Evolutionary conservation across 345 rosid species (phyloP), one percentile per base, ranked within the genome.

Genomic region (Hevea brasiliensis): DNA sequence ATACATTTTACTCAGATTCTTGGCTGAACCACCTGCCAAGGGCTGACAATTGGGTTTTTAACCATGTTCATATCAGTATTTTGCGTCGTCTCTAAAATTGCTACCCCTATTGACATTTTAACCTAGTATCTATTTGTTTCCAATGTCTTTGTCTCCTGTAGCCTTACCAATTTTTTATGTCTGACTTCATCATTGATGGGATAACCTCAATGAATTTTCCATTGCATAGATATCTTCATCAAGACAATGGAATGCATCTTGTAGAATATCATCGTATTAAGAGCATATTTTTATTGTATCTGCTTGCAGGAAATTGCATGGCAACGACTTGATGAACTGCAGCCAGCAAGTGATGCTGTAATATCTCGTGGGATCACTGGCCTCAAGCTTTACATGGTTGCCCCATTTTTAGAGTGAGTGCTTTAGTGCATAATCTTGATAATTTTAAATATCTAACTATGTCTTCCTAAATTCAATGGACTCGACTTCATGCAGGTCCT

Each of bases 381-480:
- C 77, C 88, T 91, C 59, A 96, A 93, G 89, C 88, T 96, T 72
- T 96, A 96, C 75, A 96, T 96, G 99, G 97, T 93, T 74, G 85
- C 99, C 41, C 99, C 97, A 18, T 93, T 96, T 80, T 84, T 96
- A 77, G 76, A 48, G 99, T 96, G 79, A 85, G 97, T 88, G 59
- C 62, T 72, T 41, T 51, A 45, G 50, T 29, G 7, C 27, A 47
- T 21, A 18, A 17, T 50, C 18, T 14, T 63, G 23, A 51, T 59
- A 18, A n/a, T 37, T 42, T 35, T 56, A 29, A 42, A 7, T 18
- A 51, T 8, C 27, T 32, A 8, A 51, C 56, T 48, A 23, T 26
- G 10, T 20, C 26, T 78, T 45, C 10, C 9, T 45, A 12, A 14
- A 18, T 51, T 47, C 71, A 18, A 56, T 32, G 29, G 68, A 65